These are phyloP conservation scores for Teratosphaeria zuluensis DNA, from an alignment of 2,329 filamentous ascomycete genomes.

Conservation along the genomic window DNA sequence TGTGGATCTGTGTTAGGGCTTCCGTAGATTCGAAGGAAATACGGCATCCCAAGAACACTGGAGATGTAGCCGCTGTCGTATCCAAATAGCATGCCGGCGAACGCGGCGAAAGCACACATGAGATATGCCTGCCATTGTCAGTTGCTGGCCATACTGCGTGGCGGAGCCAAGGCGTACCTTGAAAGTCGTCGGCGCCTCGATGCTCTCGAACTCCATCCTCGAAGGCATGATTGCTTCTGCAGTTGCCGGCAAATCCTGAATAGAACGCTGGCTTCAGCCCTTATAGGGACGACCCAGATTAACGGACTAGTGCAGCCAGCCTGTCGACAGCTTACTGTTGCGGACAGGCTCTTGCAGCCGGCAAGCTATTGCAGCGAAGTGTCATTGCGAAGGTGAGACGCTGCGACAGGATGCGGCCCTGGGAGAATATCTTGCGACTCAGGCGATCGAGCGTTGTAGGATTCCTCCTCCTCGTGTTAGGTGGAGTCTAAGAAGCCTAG, in stretches of 20 bases:
- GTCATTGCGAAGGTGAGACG: neutral
- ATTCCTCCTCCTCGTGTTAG: too few species aligned
- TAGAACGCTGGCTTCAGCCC: neutral
- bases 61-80: slow-evolving; percentile 50
- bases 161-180: slow-evolving; percentile 9
- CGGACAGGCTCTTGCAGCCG: neutral
- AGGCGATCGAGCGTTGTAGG: neutral
- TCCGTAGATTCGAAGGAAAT: slow-evolving; percentile 34
- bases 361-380: neutral
- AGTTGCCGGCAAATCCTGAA: neutral
- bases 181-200: slow-evolving; percentile 27
- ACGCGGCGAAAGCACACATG: slow-evolving; percentile 51
- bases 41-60: slow-evolving; percentile 42
- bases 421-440: neutral
- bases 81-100: slow-evolving; percentile 49
- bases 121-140: slow-evolving; percentile 40
- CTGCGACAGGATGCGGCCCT: neutral
- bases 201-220: slow-evolving; percentile 12
- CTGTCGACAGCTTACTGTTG: neutral
- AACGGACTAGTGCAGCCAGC: neutral
- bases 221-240: neutral
- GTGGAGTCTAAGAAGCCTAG: neutral
- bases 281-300: neutral
- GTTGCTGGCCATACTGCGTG: neutral
- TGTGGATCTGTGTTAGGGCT: slow-evolving; percentile 5